Conservation (phyloP, 2,329 filamentous ascomycete species). For the Fusarium algeriense region DNA sequence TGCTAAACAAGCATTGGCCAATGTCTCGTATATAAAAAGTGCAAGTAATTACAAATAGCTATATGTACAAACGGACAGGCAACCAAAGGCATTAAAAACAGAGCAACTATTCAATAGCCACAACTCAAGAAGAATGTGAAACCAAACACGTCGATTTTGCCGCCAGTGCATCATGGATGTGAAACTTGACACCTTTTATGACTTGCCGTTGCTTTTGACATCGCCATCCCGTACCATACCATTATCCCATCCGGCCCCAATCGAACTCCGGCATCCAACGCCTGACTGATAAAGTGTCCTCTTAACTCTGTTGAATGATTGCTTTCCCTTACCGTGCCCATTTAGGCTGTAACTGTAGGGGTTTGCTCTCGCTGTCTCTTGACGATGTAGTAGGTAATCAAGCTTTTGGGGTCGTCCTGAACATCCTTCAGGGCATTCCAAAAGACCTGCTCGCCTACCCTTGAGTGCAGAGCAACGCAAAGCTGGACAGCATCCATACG, state of each 20-base stretch:
- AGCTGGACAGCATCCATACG: slow-evolving; percentile 83
- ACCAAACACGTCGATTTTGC: slow-evolving; percentile 19
- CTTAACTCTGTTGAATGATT: slow-evolving; percentile 12
- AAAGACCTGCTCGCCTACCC: slow-evolving; percentile 71
- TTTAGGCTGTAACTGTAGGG: slow-evolving; percentile 21
- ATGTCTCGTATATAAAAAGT: slow-evolving; percentile 7
- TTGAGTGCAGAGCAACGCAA: slow-evolving; percentile 77
- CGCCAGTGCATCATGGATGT: slow-evolving; percentile 21
- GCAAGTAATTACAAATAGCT: slow-evolving; percentile 39
- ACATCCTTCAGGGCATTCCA: slow-evolving; percentile 75
- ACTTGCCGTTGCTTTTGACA: slow-evolving; percentile 16
- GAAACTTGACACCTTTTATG: slow-evolving; percentile 15
- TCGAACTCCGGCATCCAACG: slow-evolving; percentile 44
- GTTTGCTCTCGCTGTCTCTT: slow-evolving; percentile 71
- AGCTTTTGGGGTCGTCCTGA: slow-evolving; percentile 78
- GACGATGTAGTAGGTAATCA: slow-evolving; percentile 86
- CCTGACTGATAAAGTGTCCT: slow-evolving; percentile 14
- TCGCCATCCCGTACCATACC: slow-evolving; percentile 16
- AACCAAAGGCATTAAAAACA: slow-evolving; percentile 5
- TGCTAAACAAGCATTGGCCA: not conserved
- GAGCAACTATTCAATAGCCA: slow-evolving; percentile 37
- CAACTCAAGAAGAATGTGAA: slow-evolving; percentile 24
- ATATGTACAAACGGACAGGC: slow-evolving; percentile 28
- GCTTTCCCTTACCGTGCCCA: not conserved
- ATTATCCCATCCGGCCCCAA: not conserved